Base-by-base conservation (phyloP, 345 rosid species). In the Camelina neglecta region DNA sequence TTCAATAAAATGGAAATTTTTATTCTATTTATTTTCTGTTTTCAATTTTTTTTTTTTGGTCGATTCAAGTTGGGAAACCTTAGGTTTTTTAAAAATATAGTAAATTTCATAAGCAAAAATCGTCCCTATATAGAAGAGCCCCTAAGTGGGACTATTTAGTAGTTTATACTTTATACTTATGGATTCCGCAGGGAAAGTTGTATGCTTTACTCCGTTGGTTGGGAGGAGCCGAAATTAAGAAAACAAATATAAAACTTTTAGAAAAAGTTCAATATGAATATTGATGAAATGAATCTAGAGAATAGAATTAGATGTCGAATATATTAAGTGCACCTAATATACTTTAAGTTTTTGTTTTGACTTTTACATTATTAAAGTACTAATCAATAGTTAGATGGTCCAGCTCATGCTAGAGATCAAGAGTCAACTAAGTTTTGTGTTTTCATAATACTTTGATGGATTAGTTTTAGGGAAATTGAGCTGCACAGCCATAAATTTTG, bases 361-460 rank as follows among this genome's bases (percentile, higher is more conserved):
- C 50, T 61, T 61, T 41, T 41, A 61, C 66, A 61, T 21, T 60
- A 61, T 26, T 8, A 15, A 48, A 20, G 3, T 39, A 61, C 33
- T 61, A 61, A 61, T 21, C 16, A 42, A 39, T 39, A 20, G 65
- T 61, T 61, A 21, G 33, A 61, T 61, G 49, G 65, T 61, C 65
- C 49, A 39, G 11, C 65, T 39, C 65, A 61, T 39, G 33, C 35
- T 61, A 41, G 49, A 21, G 66, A 61, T 41, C 66, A 61, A 61
- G 50, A 61, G 50, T 61, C 66, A 41, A 41, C 50, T 21, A 20
- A 61, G 49, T 11, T 39, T 60, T 12, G 49, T 11, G 65, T 60
- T 60, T 60, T 12, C 50, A 41, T 41, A 12, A 41, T 61, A 21
- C 12, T 39, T 20, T 60, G 33, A 11, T 60, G 31, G 33, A 61